Evolutionary conservation across 2,329 filamentous ascomycete genomes (phyloP), one percentile per base, ranked within the genome.

Genomic region (Parastagonospora nodorum): DNA sequence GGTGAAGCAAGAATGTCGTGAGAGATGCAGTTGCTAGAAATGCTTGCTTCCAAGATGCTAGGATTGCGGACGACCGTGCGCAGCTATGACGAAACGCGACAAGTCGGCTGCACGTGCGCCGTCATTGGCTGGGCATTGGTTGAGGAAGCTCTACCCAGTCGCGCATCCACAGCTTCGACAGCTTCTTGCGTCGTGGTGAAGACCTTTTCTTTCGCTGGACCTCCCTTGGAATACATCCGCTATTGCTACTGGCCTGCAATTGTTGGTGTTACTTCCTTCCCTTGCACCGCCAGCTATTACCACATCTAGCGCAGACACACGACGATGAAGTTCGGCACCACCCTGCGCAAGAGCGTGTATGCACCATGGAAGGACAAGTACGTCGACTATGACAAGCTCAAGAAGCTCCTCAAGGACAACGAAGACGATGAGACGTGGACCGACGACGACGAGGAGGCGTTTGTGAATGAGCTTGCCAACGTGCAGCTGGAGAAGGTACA

Each of bases 401-500:
- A 97, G 82, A 82, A 83, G 67, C 82, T 99, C 51, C 80, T 99
- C 53, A 88, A 90, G 58, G 94, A 97, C 74, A 67, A 65, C 49
- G 75, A 74, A 51, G 81, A 78, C 44, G 86, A 88, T 16, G 80
- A 84, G 51, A 67, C 75, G 35, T 99, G 94, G 94, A 96, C 92
- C 24, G 92, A 96, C 66, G 87, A 92, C 40, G 94, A 99, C 72
- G 94, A 97, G 80, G 90, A 89, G 69, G 84, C 84, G 31, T 99
- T 99, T 76, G 94, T 93, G 69, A 90, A 97, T 72, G 93, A 97
- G 79, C 84, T 97, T 61, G 87, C 97, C 75, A 97, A 96, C 70
- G 86, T 89, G 27, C 91, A 99, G 78, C 82, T 99, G 59, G 92
- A 97, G 67, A 97, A 97, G 78, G 93, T 97, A 55, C 89, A 93